A percentile compares a stretch with the other conserved stretches of the same genome.
Evolutionary conservation across 2,329 filamentous ascomycete genomes (phyloP).

Genomic region (Aspergillus udagawae): DNA sequence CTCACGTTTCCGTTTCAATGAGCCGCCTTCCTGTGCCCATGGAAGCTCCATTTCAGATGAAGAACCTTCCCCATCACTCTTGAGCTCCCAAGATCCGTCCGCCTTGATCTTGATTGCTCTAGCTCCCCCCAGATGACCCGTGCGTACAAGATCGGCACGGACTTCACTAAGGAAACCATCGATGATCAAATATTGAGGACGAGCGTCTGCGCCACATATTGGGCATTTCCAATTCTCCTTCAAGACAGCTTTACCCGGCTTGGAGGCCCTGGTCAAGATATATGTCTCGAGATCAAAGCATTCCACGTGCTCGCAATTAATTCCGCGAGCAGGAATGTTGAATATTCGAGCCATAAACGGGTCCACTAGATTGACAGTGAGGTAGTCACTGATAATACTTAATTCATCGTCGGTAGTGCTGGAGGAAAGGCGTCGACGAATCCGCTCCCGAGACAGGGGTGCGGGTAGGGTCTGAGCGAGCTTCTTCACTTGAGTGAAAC

Average conservation of each 20-base stretch:
- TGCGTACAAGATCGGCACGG: conserved; percentile 49
- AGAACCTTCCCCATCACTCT: conserved; percentile 29
- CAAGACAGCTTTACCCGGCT: conserved; percentile 40
- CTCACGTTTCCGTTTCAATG: conserved; percentile 15
- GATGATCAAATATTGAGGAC: conserved; percentile 65
- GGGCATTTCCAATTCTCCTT: conserved; percentile 75
- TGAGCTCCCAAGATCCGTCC: conserved; percentile 63
- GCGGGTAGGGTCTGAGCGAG: conserved; percentile 42
- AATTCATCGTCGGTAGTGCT: conserved; percentile 56
- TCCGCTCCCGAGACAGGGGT: conserved; percentile 52
- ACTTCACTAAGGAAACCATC: conserved; percentile 72
- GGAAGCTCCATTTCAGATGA: conserved; percentile 11
- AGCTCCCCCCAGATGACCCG: conserved; percentile 47
- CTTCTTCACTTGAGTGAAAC: conserved; percentile 36
- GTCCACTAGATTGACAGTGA: conserved; percentile 63
- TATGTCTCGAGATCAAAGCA: conserved; percentile 89
- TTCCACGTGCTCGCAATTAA: conserved; percentile 69
- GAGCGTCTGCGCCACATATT: conserved; percentile 71
- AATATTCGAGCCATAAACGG: conserved; percentile 65
- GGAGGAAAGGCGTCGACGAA: conserved; percentile 50
- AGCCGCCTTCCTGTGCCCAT: background rate
- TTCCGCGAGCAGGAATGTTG: conserved; percentile 66
- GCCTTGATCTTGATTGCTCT: conserved; percentile 61
- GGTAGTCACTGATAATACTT: conserved; percentile 52
- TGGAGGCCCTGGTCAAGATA: conserved; percentile 58